Evolutionary conservation across 176 grass and related monocot species (phyloP).

Genomic region (Raddia guianensis): DNA sequence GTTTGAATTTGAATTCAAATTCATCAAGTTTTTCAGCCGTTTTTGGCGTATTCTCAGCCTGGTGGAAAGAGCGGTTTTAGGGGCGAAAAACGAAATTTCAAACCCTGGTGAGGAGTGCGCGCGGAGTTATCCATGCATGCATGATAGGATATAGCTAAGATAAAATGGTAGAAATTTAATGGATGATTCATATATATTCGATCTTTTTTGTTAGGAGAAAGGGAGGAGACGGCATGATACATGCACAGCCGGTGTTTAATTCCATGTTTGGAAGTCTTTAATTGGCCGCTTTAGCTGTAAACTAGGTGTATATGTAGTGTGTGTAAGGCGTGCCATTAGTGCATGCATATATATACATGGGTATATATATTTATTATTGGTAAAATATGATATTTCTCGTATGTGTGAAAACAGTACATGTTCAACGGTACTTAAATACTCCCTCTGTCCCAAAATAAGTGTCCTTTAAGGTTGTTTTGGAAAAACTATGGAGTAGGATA

Average conservation of each 20-base stretch:
- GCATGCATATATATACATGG: background rate
- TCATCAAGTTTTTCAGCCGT: no score
- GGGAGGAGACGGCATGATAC: background rate
- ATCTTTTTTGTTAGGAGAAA: background rate
- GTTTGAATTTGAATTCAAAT: no score
- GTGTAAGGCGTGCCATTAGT: background rate
- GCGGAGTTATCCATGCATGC: no score
- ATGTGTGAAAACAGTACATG: background rate
- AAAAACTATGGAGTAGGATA: no score
- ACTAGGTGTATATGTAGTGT: background rate
- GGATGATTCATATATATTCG: background rate
- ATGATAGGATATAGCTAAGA: background rate
- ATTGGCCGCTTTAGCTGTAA: background rate
- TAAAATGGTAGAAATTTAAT: background rate
- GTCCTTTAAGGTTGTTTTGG: no score
- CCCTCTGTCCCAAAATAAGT: no score
- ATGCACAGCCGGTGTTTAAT: background rate
- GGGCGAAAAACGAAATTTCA: no score
- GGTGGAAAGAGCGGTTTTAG: no score
- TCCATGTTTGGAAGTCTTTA: background rate
- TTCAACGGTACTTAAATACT: background rate
- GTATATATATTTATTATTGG: no score
- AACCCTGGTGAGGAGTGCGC: no score
- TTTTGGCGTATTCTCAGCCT: no score
- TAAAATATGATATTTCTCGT: background rate